A percentile compares a stretch with the other conserved stretches of the same genome.
phyloP scores from a whole-genome alignment of 176 grass and related monocot genomes.

The Carex parvula region DNA sequence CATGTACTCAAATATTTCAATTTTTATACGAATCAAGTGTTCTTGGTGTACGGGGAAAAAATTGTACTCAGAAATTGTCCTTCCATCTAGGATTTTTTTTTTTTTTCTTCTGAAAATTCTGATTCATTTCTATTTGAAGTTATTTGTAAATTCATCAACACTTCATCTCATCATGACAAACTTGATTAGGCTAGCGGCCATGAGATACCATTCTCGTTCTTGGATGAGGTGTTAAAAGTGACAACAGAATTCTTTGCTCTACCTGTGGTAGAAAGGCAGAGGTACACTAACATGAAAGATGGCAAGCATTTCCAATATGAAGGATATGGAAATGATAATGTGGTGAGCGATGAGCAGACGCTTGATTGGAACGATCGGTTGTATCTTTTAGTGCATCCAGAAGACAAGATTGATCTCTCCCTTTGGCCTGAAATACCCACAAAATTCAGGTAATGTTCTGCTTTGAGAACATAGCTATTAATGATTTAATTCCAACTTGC shows the following conservation, averaged over 20 bases:
- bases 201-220: constrained; percentile 26
- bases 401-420: constrained; percentile 23
- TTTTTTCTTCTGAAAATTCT: not conserved
- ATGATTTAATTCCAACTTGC: too few species aligned
- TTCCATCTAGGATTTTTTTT: not conserved
- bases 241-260: constrained; percentile 45
- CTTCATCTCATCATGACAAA: not conserved
- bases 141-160: not conserved
- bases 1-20: too few species aligned
- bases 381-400: constrained; percentile 49
- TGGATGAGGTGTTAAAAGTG: constrained; percentile 37
- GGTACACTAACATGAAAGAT: constrained; percentile 34
- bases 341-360: constrained; percentile 26
- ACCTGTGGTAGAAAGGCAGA: constrained; percentile 40
- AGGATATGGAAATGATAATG: constrained; percentile 49
- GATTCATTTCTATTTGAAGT: not conserved
- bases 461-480: not conserved
- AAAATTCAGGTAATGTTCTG: constrained; percentile 33
- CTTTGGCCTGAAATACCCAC: constrained; percentile 46
- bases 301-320: constrained; percentile 39
- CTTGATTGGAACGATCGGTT: constrained; percentile 57
- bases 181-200: constrained; percentile 40
- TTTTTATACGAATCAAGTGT: not conserved
- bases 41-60: too few species aligned
- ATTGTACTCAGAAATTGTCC: not conserved